phyloP scores from a whole-genome alignment of 2,329 filamentous ascomycete species.

The Setomelanomma holmii region DNA sequence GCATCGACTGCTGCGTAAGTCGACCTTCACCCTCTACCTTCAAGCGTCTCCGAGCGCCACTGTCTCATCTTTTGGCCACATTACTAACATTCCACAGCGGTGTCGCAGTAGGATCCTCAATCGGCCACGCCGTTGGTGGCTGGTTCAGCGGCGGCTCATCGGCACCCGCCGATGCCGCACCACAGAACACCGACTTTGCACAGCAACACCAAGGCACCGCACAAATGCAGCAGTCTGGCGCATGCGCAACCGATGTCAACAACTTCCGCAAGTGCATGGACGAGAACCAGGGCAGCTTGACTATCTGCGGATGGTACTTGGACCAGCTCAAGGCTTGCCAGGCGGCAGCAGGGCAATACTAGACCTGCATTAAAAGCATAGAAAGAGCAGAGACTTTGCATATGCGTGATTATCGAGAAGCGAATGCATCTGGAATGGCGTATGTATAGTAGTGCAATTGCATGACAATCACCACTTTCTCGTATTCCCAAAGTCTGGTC shows the following conservation, averaged over 20 bases:
- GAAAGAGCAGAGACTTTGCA: neutral
- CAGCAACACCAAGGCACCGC: constrained; percentile 47
- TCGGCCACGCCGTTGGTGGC: constrained; percentile 93
- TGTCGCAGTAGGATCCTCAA: constrained; percentile 93
- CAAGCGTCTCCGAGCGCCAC: neutral
- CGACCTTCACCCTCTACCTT: neutral
- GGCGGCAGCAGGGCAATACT: constrained; percentile 57
- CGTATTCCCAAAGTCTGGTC: too few relatives aligned
- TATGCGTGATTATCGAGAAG: neutral
- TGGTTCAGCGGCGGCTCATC: constrained; percentile 78
- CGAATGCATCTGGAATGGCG: constrained; percentile 6
- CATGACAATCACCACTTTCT: constrained; percentile 18
- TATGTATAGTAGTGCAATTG: constrained; percentile 18
- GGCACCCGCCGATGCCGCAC: constrained; percentile 58
- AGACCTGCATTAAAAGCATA: constrained; percentile 23
- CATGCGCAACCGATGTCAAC: constrained; percentile 78
- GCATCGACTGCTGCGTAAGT: constrained; percentile 96
- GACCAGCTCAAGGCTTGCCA: constrained; percentile 78
- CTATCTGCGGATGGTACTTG: constrained; percentile 97
- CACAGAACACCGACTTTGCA: constrained; percentile 43
- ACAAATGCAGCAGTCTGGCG: constrained; percentile 40
- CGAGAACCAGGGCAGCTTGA: constrained; percentile 90
- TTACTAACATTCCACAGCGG: constrained; percentile 64
- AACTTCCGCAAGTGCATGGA: constrained; percentile 97
- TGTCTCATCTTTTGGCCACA: neutral